Evolutionary conservation across 352 stramenopile species (phyloP).

Genomic region (Vaucheria bursata): DNA sequence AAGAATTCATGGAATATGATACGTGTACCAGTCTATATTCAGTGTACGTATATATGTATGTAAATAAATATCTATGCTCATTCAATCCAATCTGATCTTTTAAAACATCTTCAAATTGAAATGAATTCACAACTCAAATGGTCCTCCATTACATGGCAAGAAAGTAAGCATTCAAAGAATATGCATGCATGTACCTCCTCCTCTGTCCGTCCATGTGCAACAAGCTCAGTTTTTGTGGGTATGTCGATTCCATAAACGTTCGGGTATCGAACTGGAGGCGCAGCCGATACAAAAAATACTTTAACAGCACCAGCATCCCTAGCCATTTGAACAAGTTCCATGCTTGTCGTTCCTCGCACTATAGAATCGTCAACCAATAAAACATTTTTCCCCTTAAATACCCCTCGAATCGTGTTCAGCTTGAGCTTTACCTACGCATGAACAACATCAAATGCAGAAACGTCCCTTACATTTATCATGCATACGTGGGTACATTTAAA

Average conservation of each 20-base stretch:
- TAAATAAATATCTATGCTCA: no score
- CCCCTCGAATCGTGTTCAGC: constrained; percentile 52
- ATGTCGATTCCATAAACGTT: constrained; percentile 99
- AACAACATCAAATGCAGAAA: no score
- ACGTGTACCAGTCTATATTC: no score
- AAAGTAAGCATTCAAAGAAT: neutral
- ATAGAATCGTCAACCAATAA: constrained; percentile 98
- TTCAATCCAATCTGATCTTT: no score
- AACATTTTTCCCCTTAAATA: constrained; percentile 83
- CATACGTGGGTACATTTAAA: no score
- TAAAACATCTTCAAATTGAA: no score
- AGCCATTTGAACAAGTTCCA: constrained; percentile 96
- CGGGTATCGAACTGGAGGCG: constrained; percentile 92
- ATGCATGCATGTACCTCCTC: constrained; percentile 65
- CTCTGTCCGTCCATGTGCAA: constrained; percentile 87
- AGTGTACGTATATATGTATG: no score
- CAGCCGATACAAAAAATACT: constrained; percentile 88
- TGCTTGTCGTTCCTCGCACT: constrained; percentile 93
- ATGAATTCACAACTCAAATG: no score
- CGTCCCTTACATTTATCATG: no score
- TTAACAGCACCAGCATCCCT: constrained; percentile 91
- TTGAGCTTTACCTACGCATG: constrained; percentile 42
- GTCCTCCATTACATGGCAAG: neutral
- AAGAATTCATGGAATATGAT: no score
- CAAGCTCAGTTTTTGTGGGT: constrained; percentile 89